Percentiles rank a stretch among this genome's conserved stretches.
These are phyloP conservation scores for Cucurbita moschata DNA, from an alignment of 306 rosid species.

Conservation along the genomic window DNA sequence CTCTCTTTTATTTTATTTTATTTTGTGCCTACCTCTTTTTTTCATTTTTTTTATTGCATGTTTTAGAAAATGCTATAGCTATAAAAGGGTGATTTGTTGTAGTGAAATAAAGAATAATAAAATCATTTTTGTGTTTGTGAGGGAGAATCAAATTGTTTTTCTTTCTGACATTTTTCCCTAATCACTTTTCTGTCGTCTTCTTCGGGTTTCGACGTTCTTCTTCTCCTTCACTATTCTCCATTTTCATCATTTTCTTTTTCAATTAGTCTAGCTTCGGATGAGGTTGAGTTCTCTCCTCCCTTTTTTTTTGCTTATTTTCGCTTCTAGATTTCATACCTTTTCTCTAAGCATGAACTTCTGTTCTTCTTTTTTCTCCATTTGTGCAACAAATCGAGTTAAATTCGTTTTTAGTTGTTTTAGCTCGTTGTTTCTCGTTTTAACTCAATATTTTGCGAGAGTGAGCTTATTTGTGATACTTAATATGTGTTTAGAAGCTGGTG, in stretches of 20 bases:
- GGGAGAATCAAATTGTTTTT: too few species aligned
- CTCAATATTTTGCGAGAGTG: conserved; percentile 30
- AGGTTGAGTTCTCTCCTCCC: conserved; percentile 45
- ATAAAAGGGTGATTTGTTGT: too few species aligned
- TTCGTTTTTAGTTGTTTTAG: conserved; percentile 16
- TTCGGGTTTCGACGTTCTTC: conserved; percentile 25
- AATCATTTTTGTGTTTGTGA: too few species aligned
- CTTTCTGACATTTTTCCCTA: conserved; percentile 3
- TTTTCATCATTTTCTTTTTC: conserved; percentile 31
- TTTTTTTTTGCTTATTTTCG: conserved; percentile 23
- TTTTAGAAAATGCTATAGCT: too few species aligned
- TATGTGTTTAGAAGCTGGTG: conserved; percentile 9
- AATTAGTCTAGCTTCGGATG: conserved; percentile 24
- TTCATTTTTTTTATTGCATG: too few species aligned
- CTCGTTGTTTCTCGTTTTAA: conserved; percentile 19
- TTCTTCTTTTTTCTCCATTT: conserved; percentile 33
- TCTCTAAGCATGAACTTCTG: conserved; percentile 28
- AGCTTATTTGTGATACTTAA: conserved; percentile 24
- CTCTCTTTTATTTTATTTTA: too few species aligned
- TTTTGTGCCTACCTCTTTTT: too few species aligned
- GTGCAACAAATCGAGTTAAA: conserved; percentile 8
- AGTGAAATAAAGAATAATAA: too few species aligned
- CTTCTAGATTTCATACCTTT: conserved; percentile 47
- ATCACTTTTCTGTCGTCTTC: conserved; percentile 70
- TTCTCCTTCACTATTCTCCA: conserved; percentile 41